phyloP scores from a whole-genome alignment of 129 eudicot genomes.

The Glebionis coronaria region DNA sequence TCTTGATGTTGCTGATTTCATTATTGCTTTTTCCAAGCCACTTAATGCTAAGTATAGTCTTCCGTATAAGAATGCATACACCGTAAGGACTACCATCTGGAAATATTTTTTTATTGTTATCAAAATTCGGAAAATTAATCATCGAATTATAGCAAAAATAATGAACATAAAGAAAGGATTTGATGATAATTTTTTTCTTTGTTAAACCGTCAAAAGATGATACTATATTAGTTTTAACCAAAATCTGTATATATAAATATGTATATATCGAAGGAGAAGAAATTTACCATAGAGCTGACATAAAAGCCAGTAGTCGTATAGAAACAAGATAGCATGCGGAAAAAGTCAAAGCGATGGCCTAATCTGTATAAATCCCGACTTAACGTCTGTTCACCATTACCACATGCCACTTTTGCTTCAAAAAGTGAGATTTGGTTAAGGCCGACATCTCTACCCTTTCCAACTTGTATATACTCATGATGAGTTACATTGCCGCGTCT shows the following conservation, averaged over 20 bases:
- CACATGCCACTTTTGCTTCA: conserved; percentile 90
- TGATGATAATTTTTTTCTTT: too few species aligned
- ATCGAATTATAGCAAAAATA: too few species aligned
- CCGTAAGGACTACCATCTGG: conserved; percentile 86
- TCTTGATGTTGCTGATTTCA: conserved; percentile 10
- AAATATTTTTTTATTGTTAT: conserved; percentile 6
- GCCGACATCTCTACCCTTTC: conserved; percentile 17
- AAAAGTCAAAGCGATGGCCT: conserved; percentile 45
- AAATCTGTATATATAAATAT: too few species aligned
- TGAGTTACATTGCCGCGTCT: conserved; percentile 9
- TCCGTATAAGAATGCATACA: conserved; percentile 81
- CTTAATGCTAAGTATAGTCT: conserved; percentile 89
- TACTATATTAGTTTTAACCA: too few species aligned
- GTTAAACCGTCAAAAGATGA: too few species aligned
- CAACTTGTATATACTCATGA: conserved; percentile 19
- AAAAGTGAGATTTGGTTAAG: conserved; percentile 36
- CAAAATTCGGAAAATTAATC: not conserved
- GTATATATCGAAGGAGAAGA: not conserved
- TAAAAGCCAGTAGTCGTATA: conserved; percentile 77
- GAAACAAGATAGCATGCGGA: conserved; percentile 81
- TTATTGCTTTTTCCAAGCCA: conserved; percentile 73
- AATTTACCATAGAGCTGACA: conserved; percentile 67
- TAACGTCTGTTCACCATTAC: conserved; percentile 88
- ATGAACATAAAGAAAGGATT: too few species aligned
- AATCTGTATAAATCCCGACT: conserved; percentile 75